Evolutionary conservation across 257 asterid species (phyloP), one percentile per base, ranked within the genome.

Genomic region (Ehretia macrophylla): DNA sequence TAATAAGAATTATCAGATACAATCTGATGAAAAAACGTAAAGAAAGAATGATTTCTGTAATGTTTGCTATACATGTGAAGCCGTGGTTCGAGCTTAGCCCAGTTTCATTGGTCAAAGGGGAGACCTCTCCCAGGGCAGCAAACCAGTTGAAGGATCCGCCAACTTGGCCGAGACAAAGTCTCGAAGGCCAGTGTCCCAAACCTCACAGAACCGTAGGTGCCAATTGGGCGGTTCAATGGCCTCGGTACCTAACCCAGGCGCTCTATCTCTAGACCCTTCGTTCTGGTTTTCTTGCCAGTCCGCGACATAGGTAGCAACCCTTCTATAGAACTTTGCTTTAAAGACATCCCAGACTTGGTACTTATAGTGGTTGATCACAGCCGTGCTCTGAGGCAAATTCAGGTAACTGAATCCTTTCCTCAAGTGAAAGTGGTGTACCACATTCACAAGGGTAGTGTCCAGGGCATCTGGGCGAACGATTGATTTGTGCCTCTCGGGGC

Each of bases 401-500:
- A 79, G n/a, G 78, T 83, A 87, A 38, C 62, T 78, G 67, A 68
- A 87, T 32, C 87, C 95, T 14, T 78, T 73, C 71, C 60, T 83
- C 70, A 85, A 66, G 54, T 58, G 90, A 64, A 90, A 90, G 71
- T 90, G 97, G 74, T 90, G 97, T 55, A 90, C 97, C 68, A 90
- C 95, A 44, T 81, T 87, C 58, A 90, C 83, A 11, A 90, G 87
- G 53, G 90, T 81, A 0, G 72, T 14, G 65, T 87, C 90, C 10
- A 90, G 78, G 4, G 97, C 93, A 59, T 81, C 87, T 0, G 87
- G 85, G 46, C 96, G 86, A 8, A 93, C 59, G 13, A 93, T 89
- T 5, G 99, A 89, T 60, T 93, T 93, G 66, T 93, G 99, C 77
- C 99, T 75, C 90, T 93, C 99, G 0, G 99, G 99, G 35, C 90